Percentiles rank a stretch among this genome's conserved stretches.
Conservation (phyloP, 2,329 filamentous ascomycete genomes). For the Penicillium hordei region DNA sequence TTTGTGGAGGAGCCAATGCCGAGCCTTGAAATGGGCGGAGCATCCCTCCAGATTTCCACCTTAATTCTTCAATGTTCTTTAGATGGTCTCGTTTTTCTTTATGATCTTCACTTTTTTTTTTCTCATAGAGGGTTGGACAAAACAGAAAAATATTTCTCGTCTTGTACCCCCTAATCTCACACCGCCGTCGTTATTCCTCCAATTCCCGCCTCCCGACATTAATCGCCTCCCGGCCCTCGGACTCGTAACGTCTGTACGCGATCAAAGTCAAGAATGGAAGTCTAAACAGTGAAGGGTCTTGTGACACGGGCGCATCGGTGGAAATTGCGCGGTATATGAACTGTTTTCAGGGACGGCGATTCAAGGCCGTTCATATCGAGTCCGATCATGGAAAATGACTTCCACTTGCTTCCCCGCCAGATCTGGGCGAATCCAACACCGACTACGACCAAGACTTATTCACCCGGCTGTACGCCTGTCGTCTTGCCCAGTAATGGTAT, state of each 20-base stretch:
- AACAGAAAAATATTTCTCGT: not conserved
- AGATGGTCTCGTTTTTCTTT: not conserved
- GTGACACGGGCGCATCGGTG: conserved; percentile 6
- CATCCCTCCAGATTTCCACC: conserved; percentile 22
- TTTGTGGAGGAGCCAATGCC: conserved; percentile 12
- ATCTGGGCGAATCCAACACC: conserved; percentile 43
- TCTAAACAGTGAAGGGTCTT: conserved; percentile 1
- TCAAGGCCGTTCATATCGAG: conserved; percentile 12
- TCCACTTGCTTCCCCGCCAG: conserved; percentile 39
- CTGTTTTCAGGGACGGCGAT: conserved; percentile 14
- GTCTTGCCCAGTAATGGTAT: conserved; percentile 60
- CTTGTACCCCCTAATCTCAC: not conserved
- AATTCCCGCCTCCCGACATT: not conserved
- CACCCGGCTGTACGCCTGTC: conserved; percentile 61
- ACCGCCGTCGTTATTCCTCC: not conserved
- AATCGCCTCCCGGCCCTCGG: conserved; percentile 1
- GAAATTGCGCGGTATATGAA: conserved; percentile 13
- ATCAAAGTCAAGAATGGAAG: conserved; percentile 18
- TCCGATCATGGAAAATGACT: conserved; percentile 36
- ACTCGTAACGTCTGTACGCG: conserved; percentile 11
- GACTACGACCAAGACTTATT: conserved; percentile 37
- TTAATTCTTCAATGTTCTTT: not conserved
- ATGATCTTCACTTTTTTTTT: not conserved
- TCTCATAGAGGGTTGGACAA: not conserved
- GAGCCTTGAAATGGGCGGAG: conserved; percentile 23